A percentile compares a stretch with the other conserved stretches of the same genome.
phyloP scores from a whole-genome alignment of 2,329 filamentous ascomycete genomes.

The Talaromyces sp. region DNA sequence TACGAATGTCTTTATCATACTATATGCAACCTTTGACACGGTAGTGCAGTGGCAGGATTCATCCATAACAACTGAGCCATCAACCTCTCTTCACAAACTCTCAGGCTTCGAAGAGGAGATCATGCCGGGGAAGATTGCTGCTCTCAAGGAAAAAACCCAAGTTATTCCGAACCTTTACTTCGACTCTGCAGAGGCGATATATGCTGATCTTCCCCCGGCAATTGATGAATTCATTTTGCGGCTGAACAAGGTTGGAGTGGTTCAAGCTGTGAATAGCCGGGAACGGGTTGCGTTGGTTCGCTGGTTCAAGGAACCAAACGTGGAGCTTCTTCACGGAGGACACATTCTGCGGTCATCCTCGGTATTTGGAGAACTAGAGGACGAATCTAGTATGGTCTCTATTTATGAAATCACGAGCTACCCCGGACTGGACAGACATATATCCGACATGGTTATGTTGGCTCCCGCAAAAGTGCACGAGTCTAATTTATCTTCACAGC shows the following conservation, averaged over 20 bases:
- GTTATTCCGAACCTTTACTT: conserved; percentile 7
- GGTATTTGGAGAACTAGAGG: conserved; percentile 36
- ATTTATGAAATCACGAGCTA: conserved; percentile 53
- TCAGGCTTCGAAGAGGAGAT: conserved; percentile 45
- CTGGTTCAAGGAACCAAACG: conserved; percentile 45
- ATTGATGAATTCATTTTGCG: conserved; percentile 19
- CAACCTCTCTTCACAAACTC: conserved; percentile 34
- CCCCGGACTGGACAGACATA: conserved; percentile 42
- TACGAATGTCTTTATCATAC: conserved; percentile 52
- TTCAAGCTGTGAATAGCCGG: conserved; percentile 51
- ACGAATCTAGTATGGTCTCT: conserved; percentile 47
- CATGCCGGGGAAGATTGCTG: conserved; percentile 53
- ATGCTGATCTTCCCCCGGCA: neutral
- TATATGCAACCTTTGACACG: conserved; percentile 44
- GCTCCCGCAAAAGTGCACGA: conserved; percentile 23
- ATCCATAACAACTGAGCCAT: conserved; percentile 42
- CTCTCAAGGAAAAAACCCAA: conserved; percentile 38
- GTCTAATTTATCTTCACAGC: conserved; percentile 5
- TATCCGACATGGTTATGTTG: conserved; percentile 51
- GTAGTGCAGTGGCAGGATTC: conserved; percentile 57
- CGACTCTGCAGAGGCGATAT: neutral
- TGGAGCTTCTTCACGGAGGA: conserved; percentile 29
- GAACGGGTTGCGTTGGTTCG: conserved; percentile 52
- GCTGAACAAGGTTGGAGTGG: conserved; percentile 50
- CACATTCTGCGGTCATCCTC: conserved; percentile 37